phyloP scores from a whole-genome alignment of 2,329 filamentous ascomycete species.

The Phialophora macrospora region DNA sequence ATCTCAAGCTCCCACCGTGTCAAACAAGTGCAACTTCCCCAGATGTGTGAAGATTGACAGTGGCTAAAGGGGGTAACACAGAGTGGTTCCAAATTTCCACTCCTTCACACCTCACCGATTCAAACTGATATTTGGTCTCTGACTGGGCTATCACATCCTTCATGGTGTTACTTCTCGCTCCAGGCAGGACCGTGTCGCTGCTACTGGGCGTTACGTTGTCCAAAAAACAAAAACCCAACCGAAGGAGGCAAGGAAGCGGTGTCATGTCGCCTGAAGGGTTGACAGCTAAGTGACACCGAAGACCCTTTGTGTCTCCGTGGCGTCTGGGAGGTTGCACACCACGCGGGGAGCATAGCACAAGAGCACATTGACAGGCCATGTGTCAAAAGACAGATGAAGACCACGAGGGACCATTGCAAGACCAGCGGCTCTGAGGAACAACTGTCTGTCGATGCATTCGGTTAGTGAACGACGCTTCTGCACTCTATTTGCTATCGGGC shows the following conservation, averaged over 20 bases:
- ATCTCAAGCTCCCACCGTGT: neutral
- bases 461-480: neutral
- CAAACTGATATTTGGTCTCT: neutral
- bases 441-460: neutral
- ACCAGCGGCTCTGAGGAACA: neutral
- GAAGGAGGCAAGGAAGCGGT: neutral
- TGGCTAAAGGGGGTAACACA: neutral
- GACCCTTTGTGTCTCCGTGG: neutral
- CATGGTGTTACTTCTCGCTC: neutral
- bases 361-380: neutral
- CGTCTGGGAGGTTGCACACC: neutral
- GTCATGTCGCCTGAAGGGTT: slow-evolving; percentile 3
- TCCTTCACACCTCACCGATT: neutral
- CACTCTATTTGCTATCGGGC: neutral
- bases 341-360: neutral
- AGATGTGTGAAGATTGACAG: neutral
- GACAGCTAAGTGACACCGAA: neutral
- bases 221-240: neutral
- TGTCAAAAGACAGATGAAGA: neutral
- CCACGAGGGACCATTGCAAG: neutral
- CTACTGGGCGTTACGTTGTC: neutral
- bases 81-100: neutral
- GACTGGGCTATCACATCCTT: neutral
- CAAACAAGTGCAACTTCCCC: neutral
- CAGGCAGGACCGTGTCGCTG: neutral